These are phyloP conservation scores for Hygrophila difformis DNA, from an alignment of 257 asterid genomes.

Conservation along the genomic window DNA sequence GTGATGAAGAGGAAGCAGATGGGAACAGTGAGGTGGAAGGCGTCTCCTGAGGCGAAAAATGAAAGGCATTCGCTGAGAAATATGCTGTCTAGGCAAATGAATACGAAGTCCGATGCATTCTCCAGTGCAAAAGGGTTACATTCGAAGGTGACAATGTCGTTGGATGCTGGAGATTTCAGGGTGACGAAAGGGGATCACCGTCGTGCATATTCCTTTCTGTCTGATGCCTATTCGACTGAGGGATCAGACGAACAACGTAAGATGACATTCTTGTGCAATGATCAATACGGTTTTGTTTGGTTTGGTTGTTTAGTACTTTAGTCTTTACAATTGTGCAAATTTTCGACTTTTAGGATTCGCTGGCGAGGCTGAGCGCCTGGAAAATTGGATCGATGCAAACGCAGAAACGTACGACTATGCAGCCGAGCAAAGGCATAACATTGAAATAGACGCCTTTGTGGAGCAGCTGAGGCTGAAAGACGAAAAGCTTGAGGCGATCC, in stretches of 20 bases:
- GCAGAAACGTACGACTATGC: background rate
- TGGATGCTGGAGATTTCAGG: constrained; percentile 20
- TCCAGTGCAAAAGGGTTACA: constrained; percentile 37
- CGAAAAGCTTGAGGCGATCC: constrained; percentile 61
- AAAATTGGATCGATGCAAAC: too few relatives aligned
- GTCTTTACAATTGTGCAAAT: too few relatives aligned
- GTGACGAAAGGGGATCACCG: background rate
- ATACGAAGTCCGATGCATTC: constrained; percentile 9
- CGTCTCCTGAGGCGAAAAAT: background rate
- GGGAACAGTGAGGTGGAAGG: too few relatives aligned
- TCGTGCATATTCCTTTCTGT: background rate
- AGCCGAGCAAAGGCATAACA: constrained; percentile 12
- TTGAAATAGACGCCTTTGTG: constrained; percentile 72
- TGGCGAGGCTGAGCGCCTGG: background rate
- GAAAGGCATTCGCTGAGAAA: background rate
- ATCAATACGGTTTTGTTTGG: too few relatives aligned
- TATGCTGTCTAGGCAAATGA: background rate
- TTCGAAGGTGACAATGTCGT: constrained; percentile 22
- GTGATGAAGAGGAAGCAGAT: constrained; percentile 49
- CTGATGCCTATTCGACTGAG: too few relatives aligned
- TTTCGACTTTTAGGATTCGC: too few relatives aligned
- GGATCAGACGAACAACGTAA: background rate
- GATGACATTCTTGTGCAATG: too few relatives aligned
- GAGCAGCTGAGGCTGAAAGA: constrained; percentile 79
- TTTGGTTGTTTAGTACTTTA: too few relatives aligned